Percentiles rank a stretch among this genome's conserved stretches.
Conservation (phyloP, 805 yeast genomes). For the Zygosaccharomyces bisporus region DNA sequence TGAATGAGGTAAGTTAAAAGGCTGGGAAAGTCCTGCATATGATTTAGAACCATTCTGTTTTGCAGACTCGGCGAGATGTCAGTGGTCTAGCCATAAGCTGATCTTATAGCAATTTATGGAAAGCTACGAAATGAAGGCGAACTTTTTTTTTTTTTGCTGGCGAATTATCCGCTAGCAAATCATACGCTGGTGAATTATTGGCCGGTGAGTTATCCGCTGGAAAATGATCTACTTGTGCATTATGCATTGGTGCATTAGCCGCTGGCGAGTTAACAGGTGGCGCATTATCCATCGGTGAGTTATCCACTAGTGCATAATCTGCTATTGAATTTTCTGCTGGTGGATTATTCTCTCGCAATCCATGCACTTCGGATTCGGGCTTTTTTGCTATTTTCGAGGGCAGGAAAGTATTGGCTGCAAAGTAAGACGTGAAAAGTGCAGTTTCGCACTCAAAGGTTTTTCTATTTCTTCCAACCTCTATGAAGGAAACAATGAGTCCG, state of each 20-base stretch:
- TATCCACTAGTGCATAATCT: neutral
- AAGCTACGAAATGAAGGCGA: neutral
- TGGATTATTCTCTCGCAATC: neutral
- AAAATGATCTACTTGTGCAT: neutral
- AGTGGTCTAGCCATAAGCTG: neutral
- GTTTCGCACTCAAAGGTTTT: neutral
- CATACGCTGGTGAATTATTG: too few species aligned
- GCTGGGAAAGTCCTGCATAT: too few species aligned
- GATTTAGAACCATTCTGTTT: neutral
- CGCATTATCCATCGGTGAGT: neutral
- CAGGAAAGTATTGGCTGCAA: neutral
- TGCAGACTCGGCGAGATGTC: neutral
- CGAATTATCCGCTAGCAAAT: too few species aligned
- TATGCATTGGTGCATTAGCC: neutral
- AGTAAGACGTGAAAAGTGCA: neutral
- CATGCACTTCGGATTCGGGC: neutral
- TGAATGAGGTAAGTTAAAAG: neutral
- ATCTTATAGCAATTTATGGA: neutral
- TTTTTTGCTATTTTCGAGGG: neutral
- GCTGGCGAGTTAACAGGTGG: neutral
- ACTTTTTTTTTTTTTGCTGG: too few species aligned
- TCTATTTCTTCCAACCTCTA: neutral
- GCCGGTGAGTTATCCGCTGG: neutral
- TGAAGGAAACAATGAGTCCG: neutral
- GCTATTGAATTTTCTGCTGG: neutral